phyloP scores from a whole-genome alignment of 257 asterid genomes.

The Solanum chmielewskii region DNA sequence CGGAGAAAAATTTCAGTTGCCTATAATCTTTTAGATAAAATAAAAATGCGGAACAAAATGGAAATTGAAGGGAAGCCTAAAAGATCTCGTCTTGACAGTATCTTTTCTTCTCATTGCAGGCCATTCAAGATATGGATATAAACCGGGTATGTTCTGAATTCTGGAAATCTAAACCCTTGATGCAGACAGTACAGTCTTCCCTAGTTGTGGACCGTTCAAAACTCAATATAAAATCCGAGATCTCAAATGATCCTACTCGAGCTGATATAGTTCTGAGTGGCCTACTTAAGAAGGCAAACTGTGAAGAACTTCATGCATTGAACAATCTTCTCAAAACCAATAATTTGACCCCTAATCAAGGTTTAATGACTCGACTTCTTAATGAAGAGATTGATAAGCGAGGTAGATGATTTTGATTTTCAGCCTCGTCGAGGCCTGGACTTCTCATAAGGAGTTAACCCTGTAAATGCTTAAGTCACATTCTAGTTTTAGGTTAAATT shows the following conservation, averaged over 20 bases:
- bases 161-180: constrained; percentile 83
- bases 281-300: constrained; percentile 59
- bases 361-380: constrained; percentile 47
- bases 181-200: constrained; percentile 55
- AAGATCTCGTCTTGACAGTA: neutral
- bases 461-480: constrained; percentile 31
- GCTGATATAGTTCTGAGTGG: constrained; percentile 33
- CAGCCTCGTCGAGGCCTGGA: constrained; percentile 3
- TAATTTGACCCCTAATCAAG: constrained; percentile 25
- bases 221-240: constrained; percentile 28
- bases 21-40: neutral
- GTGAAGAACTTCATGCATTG: constrained; percentile 58
- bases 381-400: constrained; percentile 44
- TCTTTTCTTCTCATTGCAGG: constrained; percentile 23
- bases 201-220: constrained; percentile 9
- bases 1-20: neutral
- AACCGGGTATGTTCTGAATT: constrained; percentile 45
- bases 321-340: constrained; percentile 32
- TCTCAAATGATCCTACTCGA: constrained; percentile 14
- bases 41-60: neutral
- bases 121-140: constrained; percentile 75
- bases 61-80: neutral
- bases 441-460: constrained; percentile 7
- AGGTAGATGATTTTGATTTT: constrained; percentile 16
- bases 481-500: constrained; percentile 22